Conservation (phyloP, 2,329 filamentous ascomycete species). For the Tolypocladium pustulatum region DNA sequence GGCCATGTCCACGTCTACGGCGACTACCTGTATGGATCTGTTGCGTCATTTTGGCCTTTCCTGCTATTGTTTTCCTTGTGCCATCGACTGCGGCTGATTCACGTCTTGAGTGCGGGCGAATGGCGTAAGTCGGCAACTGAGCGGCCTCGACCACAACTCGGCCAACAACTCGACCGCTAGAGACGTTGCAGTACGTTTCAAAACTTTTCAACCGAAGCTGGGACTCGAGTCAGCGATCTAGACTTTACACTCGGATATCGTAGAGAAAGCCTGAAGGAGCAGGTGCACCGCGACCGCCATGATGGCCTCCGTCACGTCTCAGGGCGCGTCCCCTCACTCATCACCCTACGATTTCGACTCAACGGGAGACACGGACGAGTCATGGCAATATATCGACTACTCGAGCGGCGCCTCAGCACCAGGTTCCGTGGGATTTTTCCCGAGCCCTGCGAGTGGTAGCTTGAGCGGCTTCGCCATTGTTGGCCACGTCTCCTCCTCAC, state of each 20-base stretch:
- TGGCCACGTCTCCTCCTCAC: constrained; percentile 21
- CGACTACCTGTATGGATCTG: neutral
- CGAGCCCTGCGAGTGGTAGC: constrained; percentile 40
- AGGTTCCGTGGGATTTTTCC: constrained; percentile 32
- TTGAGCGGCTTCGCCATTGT: constrained; percentile 40
- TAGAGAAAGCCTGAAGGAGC: neutral
- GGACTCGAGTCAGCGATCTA: too few relatives aligned
- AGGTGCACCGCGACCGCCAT: neutral
- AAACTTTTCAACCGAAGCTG: neutral
- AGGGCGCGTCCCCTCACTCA: constrained; percentile 24
- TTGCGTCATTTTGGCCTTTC: neutral
- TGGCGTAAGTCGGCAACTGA: neutral
- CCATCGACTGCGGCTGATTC: neutral
- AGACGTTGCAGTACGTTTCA: neutral
- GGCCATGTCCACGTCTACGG: neutral
- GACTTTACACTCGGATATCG: neutral
- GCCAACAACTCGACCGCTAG: neutral
- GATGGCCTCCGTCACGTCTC: constrained; percentile 29
- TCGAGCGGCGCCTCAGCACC: constrained; percentile 21
- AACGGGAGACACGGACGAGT: constrained; percentile 29
- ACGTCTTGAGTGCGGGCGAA: neutral
- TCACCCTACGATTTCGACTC: constrained; percentile 30
- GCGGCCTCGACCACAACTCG: neutral
- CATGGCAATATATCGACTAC: constrained; percentile 33
- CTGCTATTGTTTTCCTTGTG: neutral